phyloP scores from a whole-genome alignment of 148 eudicot genomes.

The Rhododendron henanense region DNA sequence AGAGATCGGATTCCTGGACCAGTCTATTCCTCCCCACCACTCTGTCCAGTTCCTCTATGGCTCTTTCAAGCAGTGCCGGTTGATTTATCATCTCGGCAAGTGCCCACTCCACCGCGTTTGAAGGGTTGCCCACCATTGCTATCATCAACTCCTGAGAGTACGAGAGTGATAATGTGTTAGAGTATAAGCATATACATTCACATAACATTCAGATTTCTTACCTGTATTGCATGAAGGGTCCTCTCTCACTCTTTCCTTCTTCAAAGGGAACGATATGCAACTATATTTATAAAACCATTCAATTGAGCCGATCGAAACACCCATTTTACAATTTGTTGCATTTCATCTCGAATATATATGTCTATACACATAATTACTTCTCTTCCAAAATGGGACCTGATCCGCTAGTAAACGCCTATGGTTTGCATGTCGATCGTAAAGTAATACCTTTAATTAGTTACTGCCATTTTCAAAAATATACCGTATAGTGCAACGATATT shows the following conservation, averaged over 20 bases:
- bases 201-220: background rate
- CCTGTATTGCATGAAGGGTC: background rate
- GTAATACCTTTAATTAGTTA: no score
- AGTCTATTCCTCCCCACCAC: slow-evolving; percentile 19
- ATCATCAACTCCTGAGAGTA: slow-evolving; percentile 11
- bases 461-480: no score
- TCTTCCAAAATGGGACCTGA: background rate
- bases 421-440: no score
- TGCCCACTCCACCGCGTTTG: slow-evolving; percentile 29
- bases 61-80: slow-evolving; percentile 15
- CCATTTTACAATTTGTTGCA: background rate
- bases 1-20: slow-evolving; percentile 29
- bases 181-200: no score
- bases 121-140: slow-evolving; percentile 21
- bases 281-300: no score
- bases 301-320: no score
- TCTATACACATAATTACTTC: background rate
- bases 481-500: no score
- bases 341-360: no score
- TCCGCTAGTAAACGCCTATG: no score
- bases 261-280: background rate
- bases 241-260: no score
- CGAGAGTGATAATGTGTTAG: background rate
- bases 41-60: slow-evolving; percentile 19
- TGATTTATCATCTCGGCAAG: slow-evolving; percentile 26